These are phyloP conservation scores for Chenopodium quinoa DNA, from an alignment of 148 eudicot species.

Conservation along the genomic window DNA sequence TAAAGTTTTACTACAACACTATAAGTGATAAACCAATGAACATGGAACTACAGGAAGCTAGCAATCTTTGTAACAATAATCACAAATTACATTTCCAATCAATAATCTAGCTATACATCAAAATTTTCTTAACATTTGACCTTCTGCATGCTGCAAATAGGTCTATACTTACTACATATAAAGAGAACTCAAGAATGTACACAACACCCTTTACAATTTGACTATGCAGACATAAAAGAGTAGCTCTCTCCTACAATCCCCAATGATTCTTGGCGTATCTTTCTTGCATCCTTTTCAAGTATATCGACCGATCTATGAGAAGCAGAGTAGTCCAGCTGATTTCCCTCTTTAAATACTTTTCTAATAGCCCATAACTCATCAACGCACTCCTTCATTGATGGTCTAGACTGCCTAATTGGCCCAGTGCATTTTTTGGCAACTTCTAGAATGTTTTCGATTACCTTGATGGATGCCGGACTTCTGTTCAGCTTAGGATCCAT, in stretches of 20 bases:
- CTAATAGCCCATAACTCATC: slow-evolving; percentile 63
- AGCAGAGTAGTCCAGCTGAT: slow-evolving; percentile 14
- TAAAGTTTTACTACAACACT: too few relatives aligned
- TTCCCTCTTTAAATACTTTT: slow-evolving; percentile 43
- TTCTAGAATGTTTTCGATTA: slow-evolving; percentile 48
- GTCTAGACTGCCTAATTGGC: slow-evolving; percentile 49
- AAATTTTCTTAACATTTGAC: slow-evolving; percentile 7
- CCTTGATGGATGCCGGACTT: slow-evolving; percentile 54
- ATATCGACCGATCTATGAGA: slow-evolving; percentile 43
- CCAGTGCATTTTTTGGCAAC: slow-evolving; percentile 56
- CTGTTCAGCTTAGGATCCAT: slow-evolving; percentile 68
- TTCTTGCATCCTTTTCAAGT: slow-evolving; percentile 33
- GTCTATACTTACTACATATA: not conserved
- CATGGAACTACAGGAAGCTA: not conserved
- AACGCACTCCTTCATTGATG: slow-evolving; percentile 68
- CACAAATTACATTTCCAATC: slow-evolving; percentile 5
- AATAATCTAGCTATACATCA: not conserved
- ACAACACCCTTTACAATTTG: not conserved
- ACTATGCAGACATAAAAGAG: slow-evolving; percentile 41
- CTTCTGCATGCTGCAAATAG: not conserved
- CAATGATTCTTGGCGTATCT: slow-evolving; percentile 28
- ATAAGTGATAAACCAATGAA: too few relatives aligned
- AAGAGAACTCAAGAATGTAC: slow-evolving; percentile 9
- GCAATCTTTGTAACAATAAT: not conserved
- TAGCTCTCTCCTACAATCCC: slow-evolving; percentile 42